These are phyloP conservation scores for Xylaria sp. DNA, from an alignment of 2,329 filamentous ascomycete genomes.

Conservation along the genomic window DNA sequence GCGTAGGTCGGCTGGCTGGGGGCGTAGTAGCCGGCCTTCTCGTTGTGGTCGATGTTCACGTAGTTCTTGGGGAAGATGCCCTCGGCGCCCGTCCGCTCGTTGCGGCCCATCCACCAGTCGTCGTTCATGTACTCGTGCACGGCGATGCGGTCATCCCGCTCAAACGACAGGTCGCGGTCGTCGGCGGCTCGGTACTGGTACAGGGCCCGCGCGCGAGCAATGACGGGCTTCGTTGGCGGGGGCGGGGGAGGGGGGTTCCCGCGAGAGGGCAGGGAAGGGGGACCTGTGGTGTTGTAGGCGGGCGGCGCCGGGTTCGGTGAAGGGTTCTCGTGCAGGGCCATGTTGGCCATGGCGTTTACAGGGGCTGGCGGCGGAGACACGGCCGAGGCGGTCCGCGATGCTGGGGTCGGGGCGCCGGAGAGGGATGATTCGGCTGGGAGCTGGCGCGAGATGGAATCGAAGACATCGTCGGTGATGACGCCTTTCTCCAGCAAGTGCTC, in stretches of 20 bases:
- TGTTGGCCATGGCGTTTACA: constrained; percentile 49
- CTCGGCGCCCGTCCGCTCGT: constrained; percentile 79
- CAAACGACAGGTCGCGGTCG: constrained; percentile 79
- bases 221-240: constrained; percentile 58
- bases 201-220: constrained; percentile 78
- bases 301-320: constrained; percentile 52
- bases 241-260: constrained; percentile 48
- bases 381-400: constrained; percentile 40
- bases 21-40: constrained; percentile 46
- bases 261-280: constrained; percentile 40
- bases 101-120: constrained; percentile 95
- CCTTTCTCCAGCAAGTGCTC: constrained; percentile 85
- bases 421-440: constrained; percentile 75
- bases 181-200: constrained; percentile 84
- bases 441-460: constrained; percentile 74
- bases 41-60: constrained; percentile 71
- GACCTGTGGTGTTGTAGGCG: constrained; percentile 56
- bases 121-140: constrained; percentile 94
- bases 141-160: constrained; percentile 78
- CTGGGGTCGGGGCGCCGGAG: constrained; percentile 53
- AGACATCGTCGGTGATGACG: constrained; percentile 75
- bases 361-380: constrained; percentile 40
- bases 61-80: constrained; percentile 97
- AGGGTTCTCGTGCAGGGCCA: constrained; percentile 44
- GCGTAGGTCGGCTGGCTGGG: constrained; percentile 37